Evolutionary conservation across 2,329 filamentous ascomycete species (phyloP).

Genomic region (Monilinia fructigena): DNA sequence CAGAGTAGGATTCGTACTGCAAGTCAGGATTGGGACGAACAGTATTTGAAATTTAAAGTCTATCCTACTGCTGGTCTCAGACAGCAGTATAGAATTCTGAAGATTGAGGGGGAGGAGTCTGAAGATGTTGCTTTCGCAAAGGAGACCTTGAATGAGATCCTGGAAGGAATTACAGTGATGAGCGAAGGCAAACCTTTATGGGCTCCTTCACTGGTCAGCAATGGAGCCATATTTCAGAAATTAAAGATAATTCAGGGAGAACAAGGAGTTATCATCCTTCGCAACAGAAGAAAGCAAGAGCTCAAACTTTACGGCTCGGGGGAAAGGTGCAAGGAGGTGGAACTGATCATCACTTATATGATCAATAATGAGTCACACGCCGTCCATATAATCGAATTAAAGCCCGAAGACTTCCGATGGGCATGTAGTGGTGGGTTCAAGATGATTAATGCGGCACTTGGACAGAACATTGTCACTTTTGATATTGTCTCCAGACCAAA

Average conservation of each 20-base stretch:
- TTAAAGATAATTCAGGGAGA: background rate
- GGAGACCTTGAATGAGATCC: conserved; percentile 38
- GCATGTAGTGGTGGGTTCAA: conserved; percentile 9
- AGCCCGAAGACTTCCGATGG: conserved; percentile 27
- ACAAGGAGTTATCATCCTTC: background rate
- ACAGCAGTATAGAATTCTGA: conserved; percentile 39
- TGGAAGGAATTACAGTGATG: conserved; percentile 40
- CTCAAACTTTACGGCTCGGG: conserved; percentile 9
- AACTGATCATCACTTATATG: conserved; percentile 37
- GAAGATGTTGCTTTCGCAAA: conserved; percentile 41
- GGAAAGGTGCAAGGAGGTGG: background rate
- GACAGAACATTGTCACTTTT: conserved; percentile 31
- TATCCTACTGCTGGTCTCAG: conserved; percentile 37
- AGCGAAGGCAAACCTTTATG: conserved; percentile 39
- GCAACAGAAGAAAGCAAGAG: conserved; percentile 3
- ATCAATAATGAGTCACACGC: conserved; percentile 11
- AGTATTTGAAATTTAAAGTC: conserved; percentile 37
- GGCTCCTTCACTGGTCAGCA: conserved; percentile 36
- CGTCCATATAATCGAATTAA: conserved; percentile 37
- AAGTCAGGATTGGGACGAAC: conserved; percentile 37
- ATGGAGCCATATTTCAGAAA: background rate
- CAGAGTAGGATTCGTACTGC: conserved; percentile 37
- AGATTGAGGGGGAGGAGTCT: conserved; percentile 42
- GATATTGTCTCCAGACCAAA: background rate
- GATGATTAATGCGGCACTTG: background rate